A percentile compares a stretch with the other conserved stretches of the same genome.
These are phyloP conservation scores for Monilinia fructicola DNA, from an alignment of 2,329 filamentous ascomycete species.

Conservation along the genomic window DNA sequence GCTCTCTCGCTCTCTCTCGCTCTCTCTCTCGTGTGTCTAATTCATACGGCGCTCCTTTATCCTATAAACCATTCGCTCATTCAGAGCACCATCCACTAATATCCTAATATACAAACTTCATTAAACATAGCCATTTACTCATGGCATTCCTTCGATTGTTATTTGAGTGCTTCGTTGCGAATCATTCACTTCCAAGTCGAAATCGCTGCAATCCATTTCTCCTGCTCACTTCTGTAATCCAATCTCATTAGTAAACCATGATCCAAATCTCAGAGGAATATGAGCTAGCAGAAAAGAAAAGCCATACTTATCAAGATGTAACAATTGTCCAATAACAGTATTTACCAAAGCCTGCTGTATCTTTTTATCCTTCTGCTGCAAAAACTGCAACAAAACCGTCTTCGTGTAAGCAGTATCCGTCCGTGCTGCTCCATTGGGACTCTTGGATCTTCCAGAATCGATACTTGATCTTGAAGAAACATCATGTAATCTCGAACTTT, in stretches of 20 bases:
- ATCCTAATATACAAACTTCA: neutral
- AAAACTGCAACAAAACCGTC: constrained; percentile 77
- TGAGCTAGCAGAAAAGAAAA: neutral
- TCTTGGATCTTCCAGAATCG: constrained; percentile 41
- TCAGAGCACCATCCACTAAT: neutral
- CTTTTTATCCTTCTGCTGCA: constrained; percentile 78
- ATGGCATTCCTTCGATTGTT: neutral
- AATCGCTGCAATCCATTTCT: constrained; percentile 82
- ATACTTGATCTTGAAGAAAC: constrained; percentile 38
- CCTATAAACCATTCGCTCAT: neutral
- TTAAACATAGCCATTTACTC: neutral
- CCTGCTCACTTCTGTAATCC: constrained; percentile 64
- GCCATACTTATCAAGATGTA: constrained; percentile 74
- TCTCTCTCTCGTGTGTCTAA: neutral
- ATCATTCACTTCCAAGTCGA: constrained; percentile 19
- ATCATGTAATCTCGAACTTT: constrained; percentile 39
- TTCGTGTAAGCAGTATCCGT: constrained; percentile 62
- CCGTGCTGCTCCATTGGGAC: constrained; percentile 27
- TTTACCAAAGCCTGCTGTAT: constrained; percentile 69
- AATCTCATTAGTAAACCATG: constrained; percentile 18
- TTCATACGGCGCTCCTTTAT: neutral
- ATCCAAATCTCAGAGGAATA: neutral
- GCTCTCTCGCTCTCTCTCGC: neutral
- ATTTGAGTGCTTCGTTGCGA: too few species aligned
- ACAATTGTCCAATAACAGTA: constrained; percentile 71